Conservation (phyloP, 139 green algal genomes). For the Coccomyxa sp. region DNA sequence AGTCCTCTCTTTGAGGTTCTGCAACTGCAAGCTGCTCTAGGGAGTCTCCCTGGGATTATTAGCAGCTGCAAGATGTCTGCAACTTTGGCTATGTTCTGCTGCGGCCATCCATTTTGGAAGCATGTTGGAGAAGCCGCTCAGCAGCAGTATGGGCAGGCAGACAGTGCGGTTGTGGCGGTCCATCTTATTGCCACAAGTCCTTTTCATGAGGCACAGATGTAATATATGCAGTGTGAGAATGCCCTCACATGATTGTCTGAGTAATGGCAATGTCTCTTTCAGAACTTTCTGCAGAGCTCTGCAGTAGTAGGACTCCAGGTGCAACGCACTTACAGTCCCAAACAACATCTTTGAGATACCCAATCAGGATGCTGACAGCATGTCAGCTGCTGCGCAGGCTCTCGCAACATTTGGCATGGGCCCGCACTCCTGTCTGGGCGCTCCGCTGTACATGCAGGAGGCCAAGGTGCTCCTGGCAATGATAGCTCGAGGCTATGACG, state of each 20-base stretch:
- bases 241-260: neutral
- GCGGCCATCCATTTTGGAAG: neutral
- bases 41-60: neutral
- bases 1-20: too few species aligned
- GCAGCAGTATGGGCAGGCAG: too few species aligned
- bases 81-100: neutral
- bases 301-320: neutral
- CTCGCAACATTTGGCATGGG: slow-evolving; percentile 6
- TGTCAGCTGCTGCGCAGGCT: neutral
- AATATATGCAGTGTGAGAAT: too few species aligned
- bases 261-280: neutral
- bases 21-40: neutral
- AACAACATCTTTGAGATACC: neutral
- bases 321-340: neutral
- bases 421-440: neutral
- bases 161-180: too few species aligned
- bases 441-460: slow-evolving; percentile 4
- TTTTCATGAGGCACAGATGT: too few species aligned
- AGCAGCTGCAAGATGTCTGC: neutral
- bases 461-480: neutral
- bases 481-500: neutral
- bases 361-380: neutral
- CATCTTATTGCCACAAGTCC: too few species aligned
- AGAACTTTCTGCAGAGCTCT: neutral
- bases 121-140: too few species aligned